A percentile compares a stretch with the other conserved stretches of the same genome.
Conservation (phyloP, 306 rosid species). For the Trifolium dubium region DNA sequence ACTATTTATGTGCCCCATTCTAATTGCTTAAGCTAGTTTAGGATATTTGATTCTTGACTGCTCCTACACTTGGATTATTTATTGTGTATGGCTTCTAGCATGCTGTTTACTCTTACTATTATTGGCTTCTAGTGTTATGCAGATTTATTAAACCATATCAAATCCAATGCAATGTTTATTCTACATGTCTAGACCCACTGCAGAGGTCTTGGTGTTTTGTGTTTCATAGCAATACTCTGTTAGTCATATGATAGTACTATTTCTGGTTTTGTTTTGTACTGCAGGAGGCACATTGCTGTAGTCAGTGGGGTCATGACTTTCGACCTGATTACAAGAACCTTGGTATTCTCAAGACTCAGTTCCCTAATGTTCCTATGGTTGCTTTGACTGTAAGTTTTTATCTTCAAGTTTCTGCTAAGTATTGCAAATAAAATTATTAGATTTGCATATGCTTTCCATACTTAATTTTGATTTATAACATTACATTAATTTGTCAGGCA, state of each 20-base stretch:
- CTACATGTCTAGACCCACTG: conserved; percentile 10
- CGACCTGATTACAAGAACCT: conserved; percentile 98
- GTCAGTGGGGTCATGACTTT: conserved; percentile 99
- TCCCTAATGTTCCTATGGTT: conserved; percentile 83
- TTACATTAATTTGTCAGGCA: conserved; percentile 63
- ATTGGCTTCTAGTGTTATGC: conserved; percentile 7
- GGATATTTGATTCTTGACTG: conserved; percentile 15
- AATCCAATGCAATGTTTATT: conserved; percentile 8
- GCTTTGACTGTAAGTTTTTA: conserved; percentile 79
- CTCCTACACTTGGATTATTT: conserved; percentile 8
- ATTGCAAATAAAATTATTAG: conserved; percentile 20
- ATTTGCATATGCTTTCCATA: conserved; percentile 29
- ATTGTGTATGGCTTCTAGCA: conserved; percentile 32
- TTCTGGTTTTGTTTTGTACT: conserved; percentile 42
- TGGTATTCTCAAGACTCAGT: conserved; percentile 93
- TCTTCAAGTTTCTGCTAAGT: conserved; percentile 7
- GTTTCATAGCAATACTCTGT: conserved; percentile 8
- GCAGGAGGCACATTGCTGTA: conserved; percentile 99
- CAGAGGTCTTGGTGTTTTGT: conserved; percentile 11
- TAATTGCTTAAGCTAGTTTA: conserved; percentile 9
- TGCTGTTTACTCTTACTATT: conserved; percentile 9
- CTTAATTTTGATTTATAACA: conserved; percentile 21
- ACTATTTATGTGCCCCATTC: conserved; percentile 6
- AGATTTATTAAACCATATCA: conserved; percentile 3
- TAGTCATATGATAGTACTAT: conserved; percentile 21